Base-by-base conservation (phyloP, 352 stramenopile genomes). In the Globisporangium solare region DNA sequence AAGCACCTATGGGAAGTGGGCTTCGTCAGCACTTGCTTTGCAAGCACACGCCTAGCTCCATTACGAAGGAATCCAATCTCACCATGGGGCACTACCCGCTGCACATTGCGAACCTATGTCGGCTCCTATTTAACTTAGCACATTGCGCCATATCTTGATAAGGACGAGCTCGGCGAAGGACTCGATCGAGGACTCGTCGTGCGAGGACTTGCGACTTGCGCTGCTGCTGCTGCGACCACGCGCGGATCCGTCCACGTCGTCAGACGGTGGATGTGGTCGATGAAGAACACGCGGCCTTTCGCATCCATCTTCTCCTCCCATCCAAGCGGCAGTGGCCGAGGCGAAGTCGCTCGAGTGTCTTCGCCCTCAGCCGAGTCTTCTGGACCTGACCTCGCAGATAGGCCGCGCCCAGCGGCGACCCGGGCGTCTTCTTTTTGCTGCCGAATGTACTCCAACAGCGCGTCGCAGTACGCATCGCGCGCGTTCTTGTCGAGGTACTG, bases 211-310 rank as follows among this genome's bases (percentile, higher is more conserved):
- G 41, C 10, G 14, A 6, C 21, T 37, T 37, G 15, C 45, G 41
- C 7, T 45, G 13, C n/a, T 49, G 41, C 7, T 45, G 13, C n/a
- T 49, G 17, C 24, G 12, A 32, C 13, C 37, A 59, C 17, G 3
- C 79, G 70, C 1, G 79, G 79, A 47, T 90, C 79, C 1, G 66
- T 70, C 83, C 83, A 90, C 14, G 83, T 92, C 3, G 80, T 92
- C 49, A 77, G 55, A 21, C 78, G 73, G 53, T 85, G 86, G 61
- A 87, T 77, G 63, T 92, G 83, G 54, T 89, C 83, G 51, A 92
- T 74, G 58, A 74, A 92, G 59, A 89, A 91, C 12, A 67, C 56
- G 42, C 83, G 69, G 24, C 80, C 83, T 52, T 92, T 89, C 21
- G 64, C 58, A 21, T 92, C 83, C 5, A 42, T 67, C 55, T 88